A percentile compares a stretch with the other conserved stretches of the same genome.
Conservation (phyloP, 2,329 filamentous ascomycete species). For the Elsinoe necatrix region DNA sequence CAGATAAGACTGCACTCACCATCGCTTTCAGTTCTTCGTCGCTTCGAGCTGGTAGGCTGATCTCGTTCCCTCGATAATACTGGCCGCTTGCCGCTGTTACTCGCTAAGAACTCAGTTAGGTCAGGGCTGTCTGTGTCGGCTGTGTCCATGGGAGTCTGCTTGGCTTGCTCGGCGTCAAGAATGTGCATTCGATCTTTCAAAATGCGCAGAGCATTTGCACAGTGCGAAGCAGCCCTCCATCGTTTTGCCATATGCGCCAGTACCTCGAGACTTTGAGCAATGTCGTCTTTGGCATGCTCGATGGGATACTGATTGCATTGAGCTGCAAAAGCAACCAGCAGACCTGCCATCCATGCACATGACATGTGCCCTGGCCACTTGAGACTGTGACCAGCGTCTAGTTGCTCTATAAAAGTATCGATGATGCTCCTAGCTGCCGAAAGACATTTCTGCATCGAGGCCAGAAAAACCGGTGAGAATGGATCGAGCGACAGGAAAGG, state of each 20-base stretch:
- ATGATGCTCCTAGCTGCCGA: constrained; percentile 26
- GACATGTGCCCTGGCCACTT: constrained; percentile 32
- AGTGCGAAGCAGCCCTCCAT: constrained; percentile 10
- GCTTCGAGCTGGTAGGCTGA: not conserved
- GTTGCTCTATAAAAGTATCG: constrained; percentile 22
- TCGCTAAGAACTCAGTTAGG: not conserved
- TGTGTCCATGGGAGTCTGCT: not conserved
- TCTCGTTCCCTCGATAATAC: not conserved
- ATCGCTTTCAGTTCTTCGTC: not conserved
- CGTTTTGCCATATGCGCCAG: not conserved
- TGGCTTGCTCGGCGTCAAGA: not conserved
- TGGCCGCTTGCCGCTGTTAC: not conserved
- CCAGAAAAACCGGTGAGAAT: constrained; percentile 25
- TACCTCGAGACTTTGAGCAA: constrained; percentile 3
- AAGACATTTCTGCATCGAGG: constrained; percentile 28
- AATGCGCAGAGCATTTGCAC: not conserved
- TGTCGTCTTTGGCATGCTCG: constrained; percentile 20
- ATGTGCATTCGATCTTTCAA: constrained; percentile 4
- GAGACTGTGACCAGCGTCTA: constrained; percentile 15
- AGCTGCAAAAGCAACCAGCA: constrained; percentile 31
- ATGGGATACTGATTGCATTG: constrained; percentile 27
- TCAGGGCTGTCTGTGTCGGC: constrained; percentile 1
- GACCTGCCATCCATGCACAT: constrained; percentile 32
- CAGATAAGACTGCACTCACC: not conserved
- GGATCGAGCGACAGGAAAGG: constrained; percentile 31